phyloP scores from a whole-genome alignment of 2,329 filamentous ascomycete genomes.

The Camillea tinctor region DNA sequence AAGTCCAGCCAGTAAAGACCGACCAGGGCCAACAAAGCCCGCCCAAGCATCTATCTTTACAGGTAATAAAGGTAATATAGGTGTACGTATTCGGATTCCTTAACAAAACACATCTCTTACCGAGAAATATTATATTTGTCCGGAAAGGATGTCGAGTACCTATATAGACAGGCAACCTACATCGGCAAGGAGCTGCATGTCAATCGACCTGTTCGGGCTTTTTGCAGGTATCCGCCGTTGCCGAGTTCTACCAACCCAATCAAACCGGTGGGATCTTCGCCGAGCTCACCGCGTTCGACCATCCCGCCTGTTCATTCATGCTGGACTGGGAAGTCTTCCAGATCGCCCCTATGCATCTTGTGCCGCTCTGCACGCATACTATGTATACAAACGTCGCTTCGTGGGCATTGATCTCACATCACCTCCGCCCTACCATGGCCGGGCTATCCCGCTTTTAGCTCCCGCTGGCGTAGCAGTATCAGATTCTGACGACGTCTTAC shows the following conservation, averaged over 20 bases:
- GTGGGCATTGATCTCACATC: conserved; percentile 11
- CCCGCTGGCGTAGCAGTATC: conserved; percentile 10
- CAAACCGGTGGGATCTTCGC: conserved; percentile 13
- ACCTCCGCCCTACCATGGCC: conserved; percentile 20
- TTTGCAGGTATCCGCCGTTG: conserved; percentile 14
- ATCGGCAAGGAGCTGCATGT: conserved; percentile 14
- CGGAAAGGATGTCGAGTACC: not conserved
- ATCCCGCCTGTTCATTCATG: conserved; percentile 3
- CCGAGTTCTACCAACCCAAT: conserved; percentile 8
- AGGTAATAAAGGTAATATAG: not conserved
- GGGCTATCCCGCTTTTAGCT: conserved; percentile 26
- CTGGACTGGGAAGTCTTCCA: not conserved
- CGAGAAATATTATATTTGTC: not conserved
- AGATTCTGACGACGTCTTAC: conserved; percentile 2
- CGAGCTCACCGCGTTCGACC: conserved; percentile 11
- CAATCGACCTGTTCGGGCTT: conserved; percentile 18
- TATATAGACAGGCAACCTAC: not conserved
- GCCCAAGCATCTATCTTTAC: not conserved
- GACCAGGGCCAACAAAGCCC: not conserved
- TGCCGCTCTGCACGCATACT: conserved; percentile 7
- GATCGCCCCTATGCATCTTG: not conserved
- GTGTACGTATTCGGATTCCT: not conserved
- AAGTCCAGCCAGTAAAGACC: not conserved
- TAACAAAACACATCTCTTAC: not conserved
- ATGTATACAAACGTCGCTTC: conserved; percentile 5